phyloP scores from a whole-genome alignment of 768 basidiomycete species.

The Chalciporus piperatus region DNA sequence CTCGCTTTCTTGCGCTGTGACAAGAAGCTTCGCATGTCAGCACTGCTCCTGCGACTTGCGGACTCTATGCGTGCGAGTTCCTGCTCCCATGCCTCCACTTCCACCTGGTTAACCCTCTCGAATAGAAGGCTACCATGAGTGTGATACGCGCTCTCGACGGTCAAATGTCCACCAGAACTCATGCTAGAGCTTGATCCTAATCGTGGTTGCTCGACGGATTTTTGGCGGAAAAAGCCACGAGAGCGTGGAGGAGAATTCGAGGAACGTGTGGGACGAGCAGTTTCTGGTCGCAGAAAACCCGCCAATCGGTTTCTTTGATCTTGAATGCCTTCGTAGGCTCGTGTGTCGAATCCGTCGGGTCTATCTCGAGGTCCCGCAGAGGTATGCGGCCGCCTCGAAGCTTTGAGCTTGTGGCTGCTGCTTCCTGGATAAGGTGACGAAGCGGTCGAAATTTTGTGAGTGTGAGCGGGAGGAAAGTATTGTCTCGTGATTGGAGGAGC shows the following conservation, averaged over 20 bases:
- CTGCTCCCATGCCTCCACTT: conserved; percentile 72
- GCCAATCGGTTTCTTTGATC: conserved; percentile 13
- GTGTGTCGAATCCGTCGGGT: conserved; percentile 29
- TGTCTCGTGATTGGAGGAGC: conserved; percentile 3
- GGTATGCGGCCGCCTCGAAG: conserved; percentile 62
- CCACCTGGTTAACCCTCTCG: conserved; percentile 31
- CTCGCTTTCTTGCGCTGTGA: conserved; percentile 28
- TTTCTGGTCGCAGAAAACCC: conserved; percentile 26
- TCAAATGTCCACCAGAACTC: conserved; percentile 48
- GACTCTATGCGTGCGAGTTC: conserved; percentile 71
- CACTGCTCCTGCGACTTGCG: conserved; percentile 47
- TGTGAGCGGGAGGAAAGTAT: conserved; percentile 16
- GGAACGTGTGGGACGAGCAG: conserved; percentile 19
- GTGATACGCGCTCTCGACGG: conserved; percentile 18
- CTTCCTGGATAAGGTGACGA: conserved; percentile 30
- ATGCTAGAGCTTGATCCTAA: conserved; percentile 30
- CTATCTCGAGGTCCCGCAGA: conserved; percentile 70
- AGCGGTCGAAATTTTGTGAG: conserved; percentile 28
- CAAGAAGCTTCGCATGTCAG: conserved; percentile 34
- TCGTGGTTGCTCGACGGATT: conserved; percentile 26
- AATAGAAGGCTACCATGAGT: conserved; percentile 17
- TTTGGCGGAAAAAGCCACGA: conserved; percentile 21
- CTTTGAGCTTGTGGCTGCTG: conserved; percentile 28
- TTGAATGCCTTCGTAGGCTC: conserved; percentile 11
- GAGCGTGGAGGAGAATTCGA: conserved; percentile 10